Percentiles rank a stretch among this genome's conserved stretches.
These are phyloP conservation scores for Phytophthora sp. DNA, from an alignment of 352 stramenopile genomes.

Conservation along the genomic window DNA sequence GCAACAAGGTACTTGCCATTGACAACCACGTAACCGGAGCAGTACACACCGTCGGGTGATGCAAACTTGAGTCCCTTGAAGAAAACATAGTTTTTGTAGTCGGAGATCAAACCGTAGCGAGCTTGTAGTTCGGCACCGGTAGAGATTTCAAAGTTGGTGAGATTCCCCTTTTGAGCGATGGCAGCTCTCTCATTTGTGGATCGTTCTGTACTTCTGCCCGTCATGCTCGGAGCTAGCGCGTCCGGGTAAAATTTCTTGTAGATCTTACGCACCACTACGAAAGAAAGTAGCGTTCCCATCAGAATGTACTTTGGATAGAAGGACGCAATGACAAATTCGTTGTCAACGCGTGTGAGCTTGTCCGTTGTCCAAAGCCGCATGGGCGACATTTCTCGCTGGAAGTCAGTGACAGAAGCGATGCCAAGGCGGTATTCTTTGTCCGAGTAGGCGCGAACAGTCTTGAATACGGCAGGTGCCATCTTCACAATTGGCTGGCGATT, in stretches of 20 bases:
- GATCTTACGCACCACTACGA: conserved; percentile 32
- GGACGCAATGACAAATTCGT: conserved; percentile 29
- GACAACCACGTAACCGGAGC: conserved; percentile 50
- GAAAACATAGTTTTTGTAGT: conserved; percentile 54
- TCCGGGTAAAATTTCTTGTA: conserved; percentile 40
- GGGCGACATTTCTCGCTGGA: conserved; percentile 33
- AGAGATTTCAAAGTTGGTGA: conserved; percentile 48
- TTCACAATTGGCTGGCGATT: conserved; percentile 34
- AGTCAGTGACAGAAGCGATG: conserved; percentile 34
- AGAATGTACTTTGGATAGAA: conserved; percentile 43
- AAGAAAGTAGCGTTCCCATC: conserved; percentile 27
- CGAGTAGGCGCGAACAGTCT: conserved; percentile 19
- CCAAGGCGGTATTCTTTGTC: conserved; percentile 35
- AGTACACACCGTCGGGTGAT: conserved; percentile 50
- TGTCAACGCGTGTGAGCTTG: conserved; percentile 29
- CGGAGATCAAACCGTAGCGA: conserved; percentile 46
- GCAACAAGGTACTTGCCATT: conserved; percentile 53
- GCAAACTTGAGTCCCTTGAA: conserved; percentile 58
- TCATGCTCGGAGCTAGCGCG: conserved; percentile 28
- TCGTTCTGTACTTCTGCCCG: conserved; percentile 30
- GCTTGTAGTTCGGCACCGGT: conserved; percentile 41
- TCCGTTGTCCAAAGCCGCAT: conserved; percentile 43
- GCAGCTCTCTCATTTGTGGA: conserved; percentile 34
- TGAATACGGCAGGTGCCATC: conserved; percentile 21
- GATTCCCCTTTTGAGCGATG: conserved; percentile 36